A percentile compares a stretch with the other conserved stretches of the same genome.
These are phyloP conservation scores for Anthracocystis walkeri DNA, from an alignment of 1,284 basidiomycete genomes.

Conservation along the genomic window DNA sequence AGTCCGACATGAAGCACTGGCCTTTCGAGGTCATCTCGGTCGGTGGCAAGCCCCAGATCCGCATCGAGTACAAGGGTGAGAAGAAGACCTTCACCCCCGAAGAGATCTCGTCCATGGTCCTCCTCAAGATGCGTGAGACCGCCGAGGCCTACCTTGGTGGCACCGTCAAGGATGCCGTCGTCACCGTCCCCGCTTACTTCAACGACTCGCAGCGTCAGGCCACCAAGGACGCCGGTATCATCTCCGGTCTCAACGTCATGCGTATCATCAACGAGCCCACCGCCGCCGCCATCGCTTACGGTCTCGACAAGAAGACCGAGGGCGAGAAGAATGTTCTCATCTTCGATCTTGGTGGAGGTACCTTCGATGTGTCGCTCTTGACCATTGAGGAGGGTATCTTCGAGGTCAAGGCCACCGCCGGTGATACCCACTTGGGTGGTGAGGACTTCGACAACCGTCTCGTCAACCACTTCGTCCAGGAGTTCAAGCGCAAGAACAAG, in stretches of 20 bases:
- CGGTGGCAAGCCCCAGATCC: slow-evolving; percentile 85
- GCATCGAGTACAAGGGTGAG: slow-evolving; percentile 90
- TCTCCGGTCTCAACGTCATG: slow-evolving; percentile 89
- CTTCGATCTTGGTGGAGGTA: slow-evolving; percentile 98
- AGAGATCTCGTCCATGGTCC: slow-evolving; percentile 97
- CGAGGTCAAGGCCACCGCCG: slow-evolving; percentile 98
- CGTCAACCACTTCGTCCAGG: slow-evolving; percentile 96
- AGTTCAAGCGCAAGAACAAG: slow-evolving; percentile 99
- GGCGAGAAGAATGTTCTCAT: slow-evolving; percentile 94
- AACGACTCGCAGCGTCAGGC: slow-evolving; percentile 96
- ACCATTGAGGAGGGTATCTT: slow-evolving; percentile 99
- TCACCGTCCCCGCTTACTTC: slow-evolving; percentile 93
- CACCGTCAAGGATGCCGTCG: slow-evolving; percentile 86
- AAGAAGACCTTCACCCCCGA: slow-evolving; percentile 93
- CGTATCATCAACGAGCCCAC: slow-evolving; percentile 98
- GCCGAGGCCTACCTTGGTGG: slow-evolving; percentile 94
- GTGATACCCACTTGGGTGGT: slow-evolving; percentile 98
- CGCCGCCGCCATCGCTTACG: slow-evolving; percentile 93
- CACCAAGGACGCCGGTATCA: slow-evolving; percentile 92
- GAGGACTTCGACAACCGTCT: slow-evolving; percentile 98
- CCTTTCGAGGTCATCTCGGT: slow-evolving; percentile 90
- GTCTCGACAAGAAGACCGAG: slow-evolving; percentile 84
- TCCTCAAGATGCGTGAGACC: slow-evolving; percentile 97
- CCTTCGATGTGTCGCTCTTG: slow-evolving; percentile 97
- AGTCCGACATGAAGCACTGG: slow-evolving; percentile 94